phyloP scores from a whole-genome alignment of 371 early-diverging fungal species.

The Apophysomyces sp. region DNA sequence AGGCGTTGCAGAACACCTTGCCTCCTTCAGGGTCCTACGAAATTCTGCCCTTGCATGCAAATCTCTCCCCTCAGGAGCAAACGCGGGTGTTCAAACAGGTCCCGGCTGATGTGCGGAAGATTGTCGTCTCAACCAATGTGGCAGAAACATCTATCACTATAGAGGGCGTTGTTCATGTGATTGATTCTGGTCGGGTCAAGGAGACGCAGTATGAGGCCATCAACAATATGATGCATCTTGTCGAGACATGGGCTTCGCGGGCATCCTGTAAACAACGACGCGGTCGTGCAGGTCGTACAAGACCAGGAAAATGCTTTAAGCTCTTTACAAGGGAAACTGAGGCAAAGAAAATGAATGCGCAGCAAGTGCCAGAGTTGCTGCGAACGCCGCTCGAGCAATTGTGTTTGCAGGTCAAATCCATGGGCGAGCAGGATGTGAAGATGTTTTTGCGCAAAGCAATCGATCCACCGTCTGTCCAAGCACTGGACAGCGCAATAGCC shows the following conservation, averaged over 20 bases:
- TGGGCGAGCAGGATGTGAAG: slow-evolving; percentile 61
- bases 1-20: slow-evolving; percentile 38
- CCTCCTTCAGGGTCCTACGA: slow-evolving; percentile 31
- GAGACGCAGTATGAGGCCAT: slow-evolving; percentile 67
- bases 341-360: slow-evolving; percentile 53
- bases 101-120: slow-evolving; percentile 69
- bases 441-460: slow-evolving; percentile 64
- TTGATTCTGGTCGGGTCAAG: slow-evolving; percentile 90
- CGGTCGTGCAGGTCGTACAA: slow-evolving; percentile 93
- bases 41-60: slow-evolving; percentile 73
- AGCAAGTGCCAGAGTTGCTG: slow-evolving; percentile 75
- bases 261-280: slow-evolving; percentile 90
- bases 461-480: slow-evolving; percentile 71
- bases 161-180: slow-evolving; percentile 86
- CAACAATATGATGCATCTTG: slow-evolving; percentile 57
- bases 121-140: slow-evolving; percentile 94
- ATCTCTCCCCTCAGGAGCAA: slow-evolving; percentile 72
- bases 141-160: slow-evolving; percentile 96
- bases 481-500: slow-evolving; percentile 60
- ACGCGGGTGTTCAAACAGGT: slow-evolving; percentile 62
- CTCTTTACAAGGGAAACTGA: slow-evolving; percentile 59
- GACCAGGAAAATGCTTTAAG: slow-evolving; percentile 79
- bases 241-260: slow-evolving; percentile 58
- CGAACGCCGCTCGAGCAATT: slow-evolving; percentile 82
- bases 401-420: slow-evolving; percentile 79